Conservation (phyloP, 176 grass and related monocot species). For the Coix lacrymajobi region DNA sequence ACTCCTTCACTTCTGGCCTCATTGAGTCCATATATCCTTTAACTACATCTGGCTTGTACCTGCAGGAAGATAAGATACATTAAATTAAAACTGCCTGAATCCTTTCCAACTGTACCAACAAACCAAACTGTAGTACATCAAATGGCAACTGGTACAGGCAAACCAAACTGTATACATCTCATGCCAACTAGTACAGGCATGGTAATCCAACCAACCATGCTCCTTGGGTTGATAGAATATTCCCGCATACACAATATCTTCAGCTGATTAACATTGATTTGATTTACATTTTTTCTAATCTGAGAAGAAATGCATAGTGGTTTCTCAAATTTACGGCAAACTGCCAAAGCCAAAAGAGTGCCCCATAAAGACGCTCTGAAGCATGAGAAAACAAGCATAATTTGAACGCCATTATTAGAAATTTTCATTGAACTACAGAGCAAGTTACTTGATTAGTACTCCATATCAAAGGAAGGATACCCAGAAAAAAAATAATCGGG, state of each 20-base stretch:
- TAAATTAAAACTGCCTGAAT: conserved; percentile 10
- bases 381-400: not conserved
- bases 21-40: conserved; percentile 97
- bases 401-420: not conserved
- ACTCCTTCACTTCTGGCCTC: conserved; percentile 81
- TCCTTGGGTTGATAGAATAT: not conserved
- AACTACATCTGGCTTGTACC: conserved; percentile 52
- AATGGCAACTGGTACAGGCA: not conserved
- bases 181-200: not conserved
- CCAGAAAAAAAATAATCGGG: not conserved
- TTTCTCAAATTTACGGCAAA: not conserved
- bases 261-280: not conserved
- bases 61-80: conserved; percentile 13
- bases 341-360: not conserved
- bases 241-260: not conserved
- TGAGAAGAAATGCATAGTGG: not conserved
- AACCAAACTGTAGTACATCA: not conserved
- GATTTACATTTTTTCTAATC: not conserved
- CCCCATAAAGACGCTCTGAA: not conserved
- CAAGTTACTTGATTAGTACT: not conserved
- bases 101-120: conserved; percentile 1
- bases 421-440: not conserved
- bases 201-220: not conserved
- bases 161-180: not conserved
- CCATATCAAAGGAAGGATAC: not conserved